Conservation (phyloP, 1,139 yeast genomes). For the Pneumocystis carinii region DNA sequence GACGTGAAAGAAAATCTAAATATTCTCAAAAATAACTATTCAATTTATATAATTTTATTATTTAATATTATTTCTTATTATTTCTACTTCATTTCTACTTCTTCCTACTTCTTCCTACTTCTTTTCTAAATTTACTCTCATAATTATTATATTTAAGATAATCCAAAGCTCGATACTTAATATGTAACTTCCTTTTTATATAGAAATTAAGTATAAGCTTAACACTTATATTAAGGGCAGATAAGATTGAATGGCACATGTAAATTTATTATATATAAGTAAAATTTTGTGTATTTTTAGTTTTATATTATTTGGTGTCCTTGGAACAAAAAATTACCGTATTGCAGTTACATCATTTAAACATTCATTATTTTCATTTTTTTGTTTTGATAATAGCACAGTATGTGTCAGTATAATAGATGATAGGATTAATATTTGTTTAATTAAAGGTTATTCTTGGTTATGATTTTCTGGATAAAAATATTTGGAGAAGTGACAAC, state of each 20-base stretch:
- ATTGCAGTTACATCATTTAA: slow-evolving; percentile 11
- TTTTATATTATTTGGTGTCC: not conserved
- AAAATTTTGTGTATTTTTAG: not conserved
- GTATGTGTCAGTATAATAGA: slow-evolving; percentile 6
- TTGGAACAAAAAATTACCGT: not conserved
- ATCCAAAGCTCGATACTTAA: too few species aligned
- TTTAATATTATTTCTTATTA: not conserved
- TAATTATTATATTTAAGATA: too few species aligned
- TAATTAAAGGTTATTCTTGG: slow-evolving; percentile 24
- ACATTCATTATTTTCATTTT: slow-evolving; percentile 13
- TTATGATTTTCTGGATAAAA: slow-evolving; percentile 21
- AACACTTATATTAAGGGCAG: not conserved
- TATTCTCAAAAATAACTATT: not conserved
- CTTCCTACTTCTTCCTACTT: not conserved
- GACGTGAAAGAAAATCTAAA: not conserved
- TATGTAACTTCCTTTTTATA: too few species aligned
- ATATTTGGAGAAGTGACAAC: slow-evolving; percentile 35
- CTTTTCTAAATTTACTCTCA: too few species aligned
- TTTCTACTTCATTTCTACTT: not conserved
- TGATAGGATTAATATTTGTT: not conserved
- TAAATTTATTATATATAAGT: not conserved
- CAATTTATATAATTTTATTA: not conserved
- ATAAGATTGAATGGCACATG: not conserved
- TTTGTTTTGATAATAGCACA: slow-evolving; percentile 16
- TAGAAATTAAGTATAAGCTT: too few species aligned